These are phyloP conservation scores for Phialophora tarda DNA, from an alignment of 2,329 filamentous ascomycete species.

Conservation along the genomic window DNA sequence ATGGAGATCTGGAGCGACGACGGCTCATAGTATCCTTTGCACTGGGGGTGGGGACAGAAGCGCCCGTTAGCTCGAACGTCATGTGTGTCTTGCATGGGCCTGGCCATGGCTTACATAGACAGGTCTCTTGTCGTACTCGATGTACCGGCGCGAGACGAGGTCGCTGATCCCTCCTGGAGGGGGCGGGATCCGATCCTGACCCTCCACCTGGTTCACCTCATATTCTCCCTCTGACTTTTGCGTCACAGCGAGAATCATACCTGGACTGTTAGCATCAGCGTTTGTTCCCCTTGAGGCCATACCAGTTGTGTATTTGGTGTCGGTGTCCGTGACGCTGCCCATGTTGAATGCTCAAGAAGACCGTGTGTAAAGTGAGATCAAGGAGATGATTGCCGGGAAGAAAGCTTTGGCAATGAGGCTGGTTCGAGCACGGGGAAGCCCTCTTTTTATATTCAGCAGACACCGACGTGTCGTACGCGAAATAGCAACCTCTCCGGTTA, in stretches of 20 bases:
- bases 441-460: not conserved
- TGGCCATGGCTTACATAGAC: not conserved
- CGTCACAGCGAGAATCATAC: not conserved
- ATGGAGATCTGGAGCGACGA: not conserved
- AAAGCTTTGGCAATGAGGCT: not conserved
- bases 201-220: conserved; percentile 4
- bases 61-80: not conserved
- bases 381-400: not conserved
- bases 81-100: not conserved
- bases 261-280: not conserved
- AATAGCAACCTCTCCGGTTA: not conserved
- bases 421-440: no score
- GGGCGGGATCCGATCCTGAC: conserved; percentile 1
- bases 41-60: not conserved
- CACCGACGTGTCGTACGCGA: not conserved
- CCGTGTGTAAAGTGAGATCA: not conserved
- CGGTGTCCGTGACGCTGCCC: not conserved
- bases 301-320: conserved; percentile 5
- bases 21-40: not conserved
- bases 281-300: not conserved
- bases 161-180: not conserved
- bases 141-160: not conserved
- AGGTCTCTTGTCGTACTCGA: not conserved
- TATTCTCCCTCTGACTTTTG: not conserved
- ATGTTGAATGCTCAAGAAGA: not conserved